These are phyloP conservation scores for Parastagonospora nodorum DNA, from an alignment of 2,329 filamentous ascomycete genomes.

Conservation along the genomic window DNA sequence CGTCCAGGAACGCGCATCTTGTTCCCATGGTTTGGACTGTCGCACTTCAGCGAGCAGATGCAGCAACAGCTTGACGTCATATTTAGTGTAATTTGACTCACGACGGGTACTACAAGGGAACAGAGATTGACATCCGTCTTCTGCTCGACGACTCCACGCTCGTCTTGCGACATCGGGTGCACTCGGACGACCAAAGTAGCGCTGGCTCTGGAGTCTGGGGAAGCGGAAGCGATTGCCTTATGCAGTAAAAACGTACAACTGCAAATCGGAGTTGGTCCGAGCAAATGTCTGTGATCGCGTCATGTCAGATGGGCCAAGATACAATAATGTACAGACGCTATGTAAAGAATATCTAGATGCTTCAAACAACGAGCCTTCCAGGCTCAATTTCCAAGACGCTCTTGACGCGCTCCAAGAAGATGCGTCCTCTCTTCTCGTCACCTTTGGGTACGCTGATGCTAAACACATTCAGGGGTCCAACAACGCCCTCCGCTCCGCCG, in stretches of 20 bases:
- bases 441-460: constrained; percentile 77
- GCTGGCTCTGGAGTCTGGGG: neutral
- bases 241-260: constrained; percentile 2
- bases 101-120: too few relatives aligned
- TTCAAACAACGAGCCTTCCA: constrained; percentile 45
- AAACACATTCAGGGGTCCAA: constrained; percentile 73
- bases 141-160: too few relatives aligned
- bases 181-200: constrained; percentile 1
- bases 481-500: constrained; percentile 37
- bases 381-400: constrained; percentile 62
- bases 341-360: constrained; percentile 8
- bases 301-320: constrained; percentile 12
- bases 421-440: constrained; percentile 79
- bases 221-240: constrained; percentile 3
- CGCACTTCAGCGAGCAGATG: neutral
- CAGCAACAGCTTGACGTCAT: neutral
- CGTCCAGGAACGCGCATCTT: constrained; percentile 12
- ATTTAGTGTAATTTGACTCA: too few relatives aligned
- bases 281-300: neutral
- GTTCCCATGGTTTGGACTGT: neutral
- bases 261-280: neutral
- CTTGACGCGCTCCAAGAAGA: constrained; percentile 88
- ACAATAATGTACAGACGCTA: constrained; percentile 35
- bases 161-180: constrained; percentile 2
- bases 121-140: too few relatives aligned